Percentiles rank a stretch among this genome's conserved stretches.
Conservation (phyloP, 2,329 filamentous ascomycete genomes). For the Emergomyces pasteurianus region DNA sequence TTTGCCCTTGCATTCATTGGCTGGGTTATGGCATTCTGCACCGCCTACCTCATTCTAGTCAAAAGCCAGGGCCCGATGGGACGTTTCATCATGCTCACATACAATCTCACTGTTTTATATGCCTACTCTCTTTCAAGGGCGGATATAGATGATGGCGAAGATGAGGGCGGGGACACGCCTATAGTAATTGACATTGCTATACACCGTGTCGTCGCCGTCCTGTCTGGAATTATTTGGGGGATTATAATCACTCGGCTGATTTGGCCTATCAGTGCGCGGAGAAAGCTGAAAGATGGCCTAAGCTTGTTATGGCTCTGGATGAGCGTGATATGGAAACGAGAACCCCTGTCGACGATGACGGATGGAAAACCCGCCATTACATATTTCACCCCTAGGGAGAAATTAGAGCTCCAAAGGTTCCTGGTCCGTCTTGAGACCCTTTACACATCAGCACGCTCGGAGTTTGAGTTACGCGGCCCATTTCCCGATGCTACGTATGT, state of each 20-base stretch:
- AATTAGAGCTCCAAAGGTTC: slow-evolving; percentile 75
- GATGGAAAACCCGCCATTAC: slow-evolving; percentile 45
- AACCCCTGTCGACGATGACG: slow-evolving; percentile 65
- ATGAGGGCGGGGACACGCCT: slow-evolving; percentile 74
- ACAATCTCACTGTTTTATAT: slow-evolving; percentile 90
- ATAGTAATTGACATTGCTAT: slow-evolving; percentile 78
- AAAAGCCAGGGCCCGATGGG: slow-evolving; percentile 79
- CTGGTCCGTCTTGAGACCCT: slow-evolving; percentile 60
- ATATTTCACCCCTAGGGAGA: slow-evolving; percentile 83
- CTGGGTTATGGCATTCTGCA: slow-evolving; percentile 66
- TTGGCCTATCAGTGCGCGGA: slow-evolving; percentile 84
- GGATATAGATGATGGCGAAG: slow-evolving; percentile 68
- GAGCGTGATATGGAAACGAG: slow-evolving; percentile 91
- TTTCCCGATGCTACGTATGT: slow-evolving; percentile 66
- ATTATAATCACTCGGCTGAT: slow-evolving; percentile 79
- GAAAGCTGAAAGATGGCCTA: slow-evolving; percentile 79
- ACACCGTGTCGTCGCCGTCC: slow-evolving; percentile 77
- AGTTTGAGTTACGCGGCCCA: slow-evolving; percentile 79
- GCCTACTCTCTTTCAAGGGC: slow-evolving; percentile 77
- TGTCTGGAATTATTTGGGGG: slow-evolving; percentile 81
- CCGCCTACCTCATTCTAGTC: slow-evolving; percentile 81
- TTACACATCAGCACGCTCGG: slow-evolving; percentile 59
- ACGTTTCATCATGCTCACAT: slow-evolving; percentile 86
- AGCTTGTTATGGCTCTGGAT: slow-evolving; percentile 89
- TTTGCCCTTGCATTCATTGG: slow-evolving; percentile 68